A percentile compares a stretch with the other conserved stretches of the same genome.
phyloP scores from a whole-genome alignment of 257 asterid genomes.

The Anisodus acutangulus region DNA sequence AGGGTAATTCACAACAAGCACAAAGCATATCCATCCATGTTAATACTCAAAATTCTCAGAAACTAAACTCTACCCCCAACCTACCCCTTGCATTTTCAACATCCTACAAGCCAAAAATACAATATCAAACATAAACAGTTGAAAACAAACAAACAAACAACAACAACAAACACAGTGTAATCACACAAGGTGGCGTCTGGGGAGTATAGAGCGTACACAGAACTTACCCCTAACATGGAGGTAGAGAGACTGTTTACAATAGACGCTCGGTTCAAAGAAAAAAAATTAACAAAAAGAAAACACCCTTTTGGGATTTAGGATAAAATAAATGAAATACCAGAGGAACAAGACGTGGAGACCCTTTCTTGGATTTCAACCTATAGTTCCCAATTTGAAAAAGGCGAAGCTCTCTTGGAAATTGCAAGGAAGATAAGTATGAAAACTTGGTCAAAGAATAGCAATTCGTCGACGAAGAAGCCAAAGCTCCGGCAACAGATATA shows the following conservation, averaged over 20 bases:
- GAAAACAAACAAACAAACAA: too few relatives aligned
- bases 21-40: not conserved
- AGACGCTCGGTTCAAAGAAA: not conserved
- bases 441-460: constrained; percentile 30
- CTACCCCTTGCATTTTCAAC: not conserved
- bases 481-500: constrained; percentile 31
- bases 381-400: constrained; percentile 44
- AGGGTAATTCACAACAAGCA: constrained; percentile 9
- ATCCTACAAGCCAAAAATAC: not conserved
- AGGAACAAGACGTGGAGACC: constrained; percentile 44
- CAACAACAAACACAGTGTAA: too few relatives aligned
- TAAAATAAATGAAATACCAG: constrained; percentile 44
- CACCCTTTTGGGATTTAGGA: not conserved
- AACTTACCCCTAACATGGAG: too few relatives aligned
- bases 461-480: constrained; percentile 38
- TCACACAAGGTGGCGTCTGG: too few relatives aligned
- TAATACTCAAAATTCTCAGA: not conserved
- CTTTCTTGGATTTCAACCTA: constrained; percentile 38
- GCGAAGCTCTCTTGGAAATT: constrained; percentile 53
- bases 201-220: too few relatives aligned
- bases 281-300: not conserved
- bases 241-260: too few relatives aligned
- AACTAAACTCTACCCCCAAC: not conserved
- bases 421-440: constrained; percentile 60
- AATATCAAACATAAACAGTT: too few relatives aligned